Evolutionary conservation across 2,329 filamentous ascomycete genomes (phyloP).

Genomic region (Colletotrichum sp.): DNA sequence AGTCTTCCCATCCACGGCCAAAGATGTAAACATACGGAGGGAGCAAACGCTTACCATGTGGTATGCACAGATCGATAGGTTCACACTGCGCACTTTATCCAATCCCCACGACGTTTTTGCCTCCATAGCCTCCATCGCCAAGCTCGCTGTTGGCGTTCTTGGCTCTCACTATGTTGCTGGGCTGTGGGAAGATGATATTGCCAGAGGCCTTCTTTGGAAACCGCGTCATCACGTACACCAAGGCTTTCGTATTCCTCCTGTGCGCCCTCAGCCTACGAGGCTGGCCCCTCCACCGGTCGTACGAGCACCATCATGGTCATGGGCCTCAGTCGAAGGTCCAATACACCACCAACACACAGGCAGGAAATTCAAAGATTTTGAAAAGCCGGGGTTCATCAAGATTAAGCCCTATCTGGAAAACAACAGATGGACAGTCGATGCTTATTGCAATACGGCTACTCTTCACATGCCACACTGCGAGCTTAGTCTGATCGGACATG

Average conservation of each 20-base stretch:
- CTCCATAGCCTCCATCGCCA: slow-evolving; percentile 5
- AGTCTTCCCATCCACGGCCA: not conserved
- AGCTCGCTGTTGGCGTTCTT: not conserved
- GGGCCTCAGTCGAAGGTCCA: slow-evolving; percentile 2
- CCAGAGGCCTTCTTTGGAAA: slow-evolving; percentile 2
- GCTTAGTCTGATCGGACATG: not conserved
- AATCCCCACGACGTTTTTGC: slow-evolving; percentile 9
- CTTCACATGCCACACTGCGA: slow-evolving; percentile 2
- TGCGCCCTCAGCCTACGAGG: not conserved
- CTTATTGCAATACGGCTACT: not conserved
- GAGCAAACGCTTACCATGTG: not conserved
- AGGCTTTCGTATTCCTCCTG: not conserved
- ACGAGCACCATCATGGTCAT: slow-evolving; percentile 5
- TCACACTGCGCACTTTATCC: not conserved
- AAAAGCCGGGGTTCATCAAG: not conserved
- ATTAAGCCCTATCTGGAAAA: not conserved
- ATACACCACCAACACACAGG: not conserved
- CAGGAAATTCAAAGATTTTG: not conserved
- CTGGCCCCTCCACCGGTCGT: not conserved
- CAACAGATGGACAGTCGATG: not conserved
- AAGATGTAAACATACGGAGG: not conserved
- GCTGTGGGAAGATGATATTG: not conserved
- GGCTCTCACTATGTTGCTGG: not conserved
- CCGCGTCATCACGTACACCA: not conserved
- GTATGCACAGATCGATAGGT: not conserved